Percentiles rank a stretch among this genome's conserved stretches.
These are phyloP conservation scores for Colletotrichum caudatum DNA, from an alignment of 2,329 filamentous ascomycete genomes.

Conservation along the genomic window DNA sequence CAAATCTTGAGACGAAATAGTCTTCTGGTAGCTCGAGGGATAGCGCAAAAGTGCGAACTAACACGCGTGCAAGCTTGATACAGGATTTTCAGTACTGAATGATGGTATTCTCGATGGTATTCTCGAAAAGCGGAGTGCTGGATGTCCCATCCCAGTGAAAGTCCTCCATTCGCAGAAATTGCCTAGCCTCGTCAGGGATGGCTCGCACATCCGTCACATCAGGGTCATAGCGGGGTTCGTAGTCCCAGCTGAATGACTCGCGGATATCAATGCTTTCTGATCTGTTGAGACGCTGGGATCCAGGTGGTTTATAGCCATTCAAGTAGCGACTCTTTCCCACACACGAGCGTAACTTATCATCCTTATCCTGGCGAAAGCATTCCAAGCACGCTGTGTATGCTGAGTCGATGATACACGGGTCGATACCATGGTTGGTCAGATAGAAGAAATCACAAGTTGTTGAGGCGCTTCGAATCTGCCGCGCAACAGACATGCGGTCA, in stretches of 20 bases:
- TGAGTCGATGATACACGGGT: slow-evolving; percentile 46
- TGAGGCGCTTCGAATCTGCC: slow-evolving; percentile 58
- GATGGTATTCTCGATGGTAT: slow-evolving; percentile 57
- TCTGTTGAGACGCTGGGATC: slow-evolving; percentile 61
- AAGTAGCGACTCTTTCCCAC: slow-evolving; percentile 55
- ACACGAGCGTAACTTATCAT: slow-evolving; percentile 56
- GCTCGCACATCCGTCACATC: slow-evolving; percentile 53
- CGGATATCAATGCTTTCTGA: slow-evolving; percentile 63
- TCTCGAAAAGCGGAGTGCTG: slow-evolving; percentile 62
- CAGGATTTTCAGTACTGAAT: slow-evolving; percentile 62
- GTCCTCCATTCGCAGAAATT: slow-evolving; percentile 59
- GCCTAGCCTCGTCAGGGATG: slow-evolving; percentile 58
- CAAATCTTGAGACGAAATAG: slow-evolving; percentile 66
- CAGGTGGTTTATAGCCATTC: slow-evolving; percentile 61
- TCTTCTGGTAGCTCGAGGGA: slow-evolving; percentile 65
- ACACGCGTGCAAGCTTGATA: slow-evolving; percentile 61
- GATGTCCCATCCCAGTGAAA: slow-evolving; percentile 65
- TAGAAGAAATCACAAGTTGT: slow-evolving; percentile 68
- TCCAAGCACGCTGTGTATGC: slow-evolving; percentile 52
- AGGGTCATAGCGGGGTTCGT: slow-evolving; percentile 65
- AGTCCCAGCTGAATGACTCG: slow-evolving; percentile 65
- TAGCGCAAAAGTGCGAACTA: slow-evolving; percentile 66
- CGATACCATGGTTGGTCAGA: slow-evolving; percentile 63
- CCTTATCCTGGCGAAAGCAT: slow-evolving; percentile 62
- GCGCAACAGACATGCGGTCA: slow-evolving; percentile 55